Evolutionary conservation across 1,284 basidiomycete species (phyloP), one percentile per base, ranked within the genome.

Genomic region (Spongiforma sp.): DNA sequence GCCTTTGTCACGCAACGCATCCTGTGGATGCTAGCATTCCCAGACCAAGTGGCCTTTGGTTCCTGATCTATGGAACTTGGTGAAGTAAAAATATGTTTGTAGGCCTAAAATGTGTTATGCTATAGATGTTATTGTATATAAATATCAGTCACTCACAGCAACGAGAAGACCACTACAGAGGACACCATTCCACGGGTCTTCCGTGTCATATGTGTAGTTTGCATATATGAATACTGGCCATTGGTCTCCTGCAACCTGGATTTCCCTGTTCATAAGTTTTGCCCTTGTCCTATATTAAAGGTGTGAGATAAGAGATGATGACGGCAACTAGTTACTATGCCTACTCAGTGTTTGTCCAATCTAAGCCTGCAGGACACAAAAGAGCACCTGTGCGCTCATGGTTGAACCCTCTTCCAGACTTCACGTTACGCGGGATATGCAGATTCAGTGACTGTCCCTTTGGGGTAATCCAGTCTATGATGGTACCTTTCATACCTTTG

Each of bases 31-130:
- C 48, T 14, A 10, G 48, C 26, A 52, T 52, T 52, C 48, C 48
- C 26, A 28, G 48, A 52, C 28, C 26, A 19, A 52, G 48, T 52
- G 19, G 48, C 48, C 26, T 52, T 52, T 30, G 48, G 48, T 52
- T 52, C 48, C 48, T 52, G 48, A 52, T 52, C 48, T 8, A 52
- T 19, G 48, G 48, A 52, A 52, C 48, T 52, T 19, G 48, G 48
- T 52, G 48, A 52, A 30, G 48, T 52, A 52, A 52, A 52, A 52
- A 52, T 52, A 11, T 52, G 48, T 52, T 52, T 52, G 48, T 32
- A 52, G 9, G 48, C 48, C 48, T 52, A 52, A 52, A n/a, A 30
- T 19, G 9, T 30, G 8, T 30, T 52, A 28, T 15, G 21, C 28
- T 28, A 52, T 30, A 19, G 30, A 52, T 30, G 28, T 52, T 28